Evolutionary conservation across 345 rosid species (phyloP).

Genomic region (Excoecaria agallocha): DNA sequence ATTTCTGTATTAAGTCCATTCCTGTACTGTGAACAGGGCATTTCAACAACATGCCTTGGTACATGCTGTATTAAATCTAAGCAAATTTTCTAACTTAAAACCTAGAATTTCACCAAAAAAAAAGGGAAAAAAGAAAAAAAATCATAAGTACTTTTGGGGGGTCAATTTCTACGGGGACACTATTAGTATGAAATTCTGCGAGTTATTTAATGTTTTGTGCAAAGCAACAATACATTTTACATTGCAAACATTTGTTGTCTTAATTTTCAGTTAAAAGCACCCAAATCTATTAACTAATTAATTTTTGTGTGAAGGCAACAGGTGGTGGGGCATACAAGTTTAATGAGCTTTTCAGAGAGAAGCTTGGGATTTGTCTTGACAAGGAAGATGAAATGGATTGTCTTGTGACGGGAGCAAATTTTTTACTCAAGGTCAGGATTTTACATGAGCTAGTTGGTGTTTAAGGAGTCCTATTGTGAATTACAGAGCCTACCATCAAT

Average conservation of each 20-base stretch:
- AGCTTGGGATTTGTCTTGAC: conserved; percentile 90
- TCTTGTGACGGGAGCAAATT: conserved; percentile 96
- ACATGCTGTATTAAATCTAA: not conserved
- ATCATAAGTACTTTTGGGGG: not conserved
- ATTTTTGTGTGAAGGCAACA: conserved; percentile 69
- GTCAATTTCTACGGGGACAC: not conserved
- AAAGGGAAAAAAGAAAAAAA: no score
- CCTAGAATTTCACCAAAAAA: not conserved
- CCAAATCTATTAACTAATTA: conserved; percentile 18
- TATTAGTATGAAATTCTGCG: not conserved
- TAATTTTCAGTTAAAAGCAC: not conserved
- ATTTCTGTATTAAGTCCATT: no score
- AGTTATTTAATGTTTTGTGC: conserved; percentile 8
- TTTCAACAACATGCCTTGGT: not conserved
- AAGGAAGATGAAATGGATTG: conserved; percentile 99
- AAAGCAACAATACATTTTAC: not conserved
- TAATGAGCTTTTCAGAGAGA: conserved; percentile 86
- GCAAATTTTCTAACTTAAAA: not conserved
- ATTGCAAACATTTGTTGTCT: not conserved
- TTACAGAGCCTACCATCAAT: not conserved
- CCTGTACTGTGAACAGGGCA: no score
- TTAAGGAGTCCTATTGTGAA: not conserved
- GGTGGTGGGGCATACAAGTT: conserved; percentile 98
- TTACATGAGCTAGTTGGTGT: conserved; percentile 3
- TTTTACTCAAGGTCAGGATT: conserved; percentile 76